Evolutionary conservation across 2,329 filamentous ascomycete species (phyloP).

Genomic region (Furcasterigmium sp.): DNA sequence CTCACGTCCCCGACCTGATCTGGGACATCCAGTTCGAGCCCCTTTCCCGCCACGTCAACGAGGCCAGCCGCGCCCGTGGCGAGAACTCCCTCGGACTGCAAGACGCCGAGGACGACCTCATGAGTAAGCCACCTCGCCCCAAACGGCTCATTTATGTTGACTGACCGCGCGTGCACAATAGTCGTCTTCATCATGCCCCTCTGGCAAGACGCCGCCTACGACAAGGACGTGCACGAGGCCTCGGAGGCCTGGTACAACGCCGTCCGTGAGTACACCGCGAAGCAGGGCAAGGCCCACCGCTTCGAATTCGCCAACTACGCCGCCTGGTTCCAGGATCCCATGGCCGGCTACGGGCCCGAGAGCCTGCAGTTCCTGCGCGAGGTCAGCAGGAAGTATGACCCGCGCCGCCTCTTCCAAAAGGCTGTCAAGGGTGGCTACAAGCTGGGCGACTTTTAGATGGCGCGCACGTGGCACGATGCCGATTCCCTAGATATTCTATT

Average conservation of each 20-base stretch:
- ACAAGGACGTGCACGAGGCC: slow-evolving; percentile 5
- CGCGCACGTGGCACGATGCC: no score
- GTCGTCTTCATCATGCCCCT: slow-evolving; percentile 8
- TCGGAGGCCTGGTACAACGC: slow-evolving; percentile 1
- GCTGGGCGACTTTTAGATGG: neutral
- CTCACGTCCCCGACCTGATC: slow-evolving; percentile 7
- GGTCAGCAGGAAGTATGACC: slow-evolving; percentile 26
- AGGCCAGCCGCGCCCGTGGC: slow-evolving; percentile 1
- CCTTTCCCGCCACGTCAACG: slow-evolving; percentile 5
- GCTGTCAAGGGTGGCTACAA: slow-evolving; percentile 10
- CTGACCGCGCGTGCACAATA: neutral
- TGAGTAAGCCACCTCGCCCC: slow-evolving; percentile 1
- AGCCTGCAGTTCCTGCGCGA: slow-evolving; percentile 20
- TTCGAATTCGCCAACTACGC: slow-evolving; percentile 31
- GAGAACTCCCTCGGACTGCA: slow-evolving; percentile 12
- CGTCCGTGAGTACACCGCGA: slow-evolving; percentile 5
- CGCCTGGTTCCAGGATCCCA: slow-evolving; percentile 18
- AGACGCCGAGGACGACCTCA: slow-evolving; percentile 7
- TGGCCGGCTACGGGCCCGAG: slow-evolving; percentile 23
- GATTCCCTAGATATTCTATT: no score
- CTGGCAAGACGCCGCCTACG: slow-evolving; percentile 3
- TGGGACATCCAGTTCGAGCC: slow-evolving; percentile 14
- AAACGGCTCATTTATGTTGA: neutral
- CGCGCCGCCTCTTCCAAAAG: slow-evolving; percentile 22
- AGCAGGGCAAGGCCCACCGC: slow-evolving; percentile 9